Conservation (phyloP, 2,329 filamentous ascomycete genomes). For the Pseudonectria buxi region DNA sequence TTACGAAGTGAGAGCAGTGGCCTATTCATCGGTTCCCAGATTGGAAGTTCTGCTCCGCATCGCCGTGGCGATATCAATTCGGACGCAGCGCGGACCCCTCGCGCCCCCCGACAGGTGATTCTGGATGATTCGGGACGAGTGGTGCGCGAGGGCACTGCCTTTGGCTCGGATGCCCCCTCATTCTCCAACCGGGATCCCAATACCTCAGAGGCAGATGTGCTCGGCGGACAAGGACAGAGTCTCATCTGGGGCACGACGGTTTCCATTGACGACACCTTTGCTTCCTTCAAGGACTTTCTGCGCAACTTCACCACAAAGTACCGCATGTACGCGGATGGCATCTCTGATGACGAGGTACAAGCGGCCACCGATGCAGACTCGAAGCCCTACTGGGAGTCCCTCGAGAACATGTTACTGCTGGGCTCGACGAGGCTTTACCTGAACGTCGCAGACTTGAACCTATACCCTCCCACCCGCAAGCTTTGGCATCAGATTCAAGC, state of each 20-base stretch:
- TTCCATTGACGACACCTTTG: conserved; percentile 82
- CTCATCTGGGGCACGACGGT: conserved; percentile 98
- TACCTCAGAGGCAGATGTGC: conserved; percentile 83
- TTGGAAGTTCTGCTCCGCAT: conserved; percentile 41
- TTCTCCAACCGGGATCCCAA: conserved; percentile 64
- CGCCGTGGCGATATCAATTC: conserved; percentile 84
- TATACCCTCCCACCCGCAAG: conserved; percentile 87
- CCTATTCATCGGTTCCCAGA: conserved; percentile 68
- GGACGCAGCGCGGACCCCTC: conserved; percentile 56
- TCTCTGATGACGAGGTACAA: conserved; percentile 67
- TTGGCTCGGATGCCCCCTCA: conserved; percentile 52
- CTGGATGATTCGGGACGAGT: conserved; percentile 54
- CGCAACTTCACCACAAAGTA: conserved; percentile 91
- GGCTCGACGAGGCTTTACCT: conserved; percentile 80
- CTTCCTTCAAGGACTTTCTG: conserved; percentile 84
- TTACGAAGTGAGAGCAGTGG: conserved; percentile 78
- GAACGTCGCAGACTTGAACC: conserved; percentile 80
- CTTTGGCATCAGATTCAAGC: conserved; percentile 92
- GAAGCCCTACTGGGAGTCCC: conserved; percentile 75
- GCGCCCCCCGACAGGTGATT: conserved; percentile 47
- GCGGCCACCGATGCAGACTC: conserved; percentile 64
- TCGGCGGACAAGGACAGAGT: conserved; percentile 74
- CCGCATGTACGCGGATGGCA: conserved; percentile 83
- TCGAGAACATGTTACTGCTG: conserved; percentile 86
- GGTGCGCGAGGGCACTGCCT: conserved; percentile 43